Conservation (phyloP, 1,284 basidiomycete species). For the Moesziomyces sp. region DNA sequence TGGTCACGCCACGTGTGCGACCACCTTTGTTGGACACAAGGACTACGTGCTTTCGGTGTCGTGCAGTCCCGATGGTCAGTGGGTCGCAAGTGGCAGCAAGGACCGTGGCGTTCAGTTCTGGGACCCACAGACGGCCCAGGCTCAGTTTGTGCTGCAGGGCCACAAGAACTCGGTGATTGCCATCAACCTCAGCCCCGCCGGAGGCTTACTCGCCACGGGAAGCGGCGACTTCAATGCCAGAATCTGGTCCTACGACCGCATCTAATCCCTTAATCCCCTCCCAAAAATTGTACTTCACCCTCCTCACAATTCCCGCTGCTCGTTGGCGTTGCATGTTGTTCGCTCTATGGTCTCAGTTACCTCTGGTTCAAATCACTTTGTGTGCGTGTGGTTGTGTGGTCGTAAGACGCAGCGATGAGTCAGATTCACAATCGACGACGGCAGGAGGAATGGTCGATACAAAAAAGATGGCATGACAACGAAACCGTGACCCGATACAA, state of each 20-base stretch:
- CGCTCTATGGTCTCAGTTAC: neutral
- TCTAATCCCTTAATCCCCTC: slow-evolving; percentile 11
- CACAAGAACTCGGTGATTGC: slow-evolving; percentile 93
- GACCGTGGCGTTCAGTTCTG: slow-evolving; percentile 82
- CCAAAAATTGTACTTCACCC: slow-evolving; percentile 8
- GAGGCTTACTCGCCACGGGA: slow-evolving; percentile 82
- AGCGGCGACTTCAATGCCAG: slow-evolving; percentile 79
- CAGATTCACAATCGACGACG: too few relatives aligned
- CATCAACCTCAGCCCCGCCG: slow-evolving; percentile 80
- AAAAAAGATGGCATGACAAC: too few relatives aligned
- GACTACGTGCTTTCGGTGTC: slow-evolving; percentile 84
- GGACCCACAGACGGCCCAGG: slow-evolving; percentile 79
- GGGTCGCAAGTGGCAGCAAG: slow-evolving; percentile 89
- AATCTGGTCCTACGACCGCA: slow-evolving; percentile 64
- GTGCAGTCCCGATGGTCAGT: slow-evolving; percentile 83
- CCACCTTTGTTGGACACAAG: slow-evolving; percentile 86
- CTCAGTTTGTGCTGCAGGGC: slow-evolving; percentile 86
- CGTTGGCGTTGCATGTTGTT: slow-evolving; percentile 1
- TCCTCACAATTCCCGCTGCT: neutral
- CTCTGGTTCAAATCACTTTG: too few relatives aligned
- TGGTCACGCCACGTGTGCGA: slow-evolving; percentile 74
- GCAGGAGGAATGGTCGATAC: too few relatives aligned
- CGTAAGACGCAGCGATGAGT: too few relatives aligned
- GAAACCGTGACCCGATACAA: too few relatives aligned
- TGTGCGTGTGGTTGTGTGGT: too few relatives aligned